Conservation (phyloP, 306 rosid species). For the Rubus parviflorus region DNA sequence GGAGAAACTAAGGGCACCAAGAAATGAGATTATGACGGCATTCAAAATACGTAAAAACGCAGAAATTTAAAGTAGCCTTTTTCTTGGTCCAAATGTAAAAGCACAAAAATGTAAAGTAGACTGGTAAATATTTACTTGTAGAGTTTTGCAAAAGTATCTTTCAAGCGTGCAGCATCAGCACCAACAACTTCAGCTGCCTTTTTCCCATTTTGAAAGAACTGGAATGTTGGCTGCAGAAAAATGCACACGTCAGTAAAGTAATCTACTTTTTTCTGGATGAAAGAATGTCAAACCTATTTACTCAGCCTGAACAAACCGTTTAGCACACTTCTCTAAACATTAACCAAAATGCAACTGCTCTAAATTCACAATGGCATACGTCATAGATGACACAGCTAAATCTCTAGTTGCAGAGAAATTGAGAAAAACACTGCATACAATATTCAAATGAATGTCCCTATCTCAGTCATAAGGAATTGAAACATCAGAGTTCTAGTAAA, state of each 20-base stretch:
- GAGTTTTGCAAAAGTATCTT: slow-evolving; percentile 52
- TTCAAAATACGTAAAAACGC: background rate
- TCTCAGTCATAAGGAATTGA: background rate
- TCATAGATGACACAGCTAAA: background rate
- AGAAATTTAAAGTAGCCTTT: background rate
- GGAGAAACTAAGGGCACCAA: background rate
- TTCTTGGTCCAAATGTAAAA: background rate
- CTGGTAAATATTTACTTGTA: slow-evolving; percentile 53
- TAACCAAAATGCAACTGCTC: background rate
- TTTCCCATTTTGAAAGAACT: slow-evolving; percentile 71
- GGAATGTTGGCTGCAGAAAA: slow-evolving; percentile 76
- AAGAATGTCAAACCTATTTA: background rate
- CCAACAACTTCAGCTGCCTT: slow-evolving; percentile 71
- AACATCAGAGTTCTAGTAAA: background rate
- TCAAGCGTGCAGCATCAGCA: slow-evolving; percentile 56
- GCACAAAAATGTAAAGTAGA: background rate
- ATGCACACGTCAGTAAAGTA: slow-evolving; percentile 5
- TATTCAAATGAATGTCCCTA: background rate
- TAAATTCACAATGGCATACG: background rate
- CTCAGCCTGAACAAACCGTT: background rate
- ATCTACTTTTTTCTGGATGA: background rate
- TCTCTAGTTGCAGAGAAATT: background rate
- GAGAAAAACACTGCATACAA: background rate
- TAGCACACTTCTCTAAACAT: background rate
- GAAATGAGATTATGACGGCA: background rate